These are phyloP conservation scores for Candida fluviatilis DNA, from an alignment of 805 yeast species.

Conservation along the genomic window DNA sequence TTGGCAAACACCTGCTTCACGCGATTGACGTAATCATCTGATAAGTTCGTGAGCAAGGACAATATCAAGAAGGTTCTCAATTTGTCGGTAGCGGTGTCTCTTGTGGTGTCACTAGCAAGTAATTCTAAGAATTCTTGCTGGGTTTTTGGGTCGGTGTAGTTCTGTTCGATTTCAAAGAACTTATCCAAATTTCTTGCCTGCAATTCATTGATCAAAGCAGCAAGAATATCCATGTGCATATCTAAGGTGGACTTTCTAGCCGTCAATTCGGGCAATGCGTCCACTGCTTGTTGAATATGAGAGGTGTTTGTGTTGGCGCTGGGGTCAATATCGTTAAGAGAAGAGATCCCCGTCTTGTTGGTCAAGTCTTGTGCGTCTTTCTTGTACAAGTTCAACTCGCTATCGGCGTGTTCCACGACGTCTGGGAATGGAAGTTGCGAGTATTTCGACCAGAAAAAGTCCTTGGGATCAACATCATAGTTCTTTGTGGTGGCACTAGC, in stretches of 20 bases:
- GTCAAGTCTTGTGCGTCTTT: conserved; percentile 86
- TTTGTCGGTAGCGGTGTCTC: conserved; percentile 72
- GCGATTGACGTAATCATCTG: conserved; percentile 35
- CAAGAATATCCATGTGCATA: conserved; percentile 94
- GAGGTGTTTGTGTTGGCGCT: conserved; percentile 48
- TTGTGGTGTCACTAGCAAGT: conserved; percentile 45
- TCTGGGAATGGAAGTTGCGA: conserved; percentile 93
- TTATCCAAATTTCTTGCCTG: conserved; percentile 86
- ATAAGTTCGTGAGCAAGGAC: conserved; percentile 47
- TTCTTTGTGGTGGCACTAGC: conserved; percentile 44
- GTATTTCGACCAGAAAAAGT: conserved; percentile 86
- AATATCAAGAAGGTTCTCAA: conserved; percentile 85
- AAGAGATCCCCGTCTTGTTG: conserved; percentile 64
- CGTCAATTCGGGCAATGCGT: conserved; percentile 87
- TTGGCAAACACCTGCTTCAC: conserved; percentile 59
- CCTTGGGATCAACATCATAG: conserved; percentile 88
- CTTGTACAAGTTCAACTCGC: conserved; percentile 75
- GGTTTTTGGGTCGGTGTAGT: conserved; percentile 56
- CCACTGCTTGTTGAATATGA: conserved; percentile 80
- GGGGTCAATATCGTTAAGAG: conserved; percentile 73
- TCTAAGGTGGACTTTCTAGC: conserved; percentile 85
- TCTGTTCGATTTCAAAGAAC: conserved; percentile 92
- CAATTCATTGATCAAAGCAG: conserved; percentile 74
- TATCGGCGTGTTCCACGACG: conserved; percentile 95
- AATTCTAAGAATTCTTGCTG: conserved; percentile 58